Percentiles rank a stretch among this genome's conserved stretches.
Conservation (phyloP, 768 basidiomycete species). For the Auricularia sp. region DNA sequence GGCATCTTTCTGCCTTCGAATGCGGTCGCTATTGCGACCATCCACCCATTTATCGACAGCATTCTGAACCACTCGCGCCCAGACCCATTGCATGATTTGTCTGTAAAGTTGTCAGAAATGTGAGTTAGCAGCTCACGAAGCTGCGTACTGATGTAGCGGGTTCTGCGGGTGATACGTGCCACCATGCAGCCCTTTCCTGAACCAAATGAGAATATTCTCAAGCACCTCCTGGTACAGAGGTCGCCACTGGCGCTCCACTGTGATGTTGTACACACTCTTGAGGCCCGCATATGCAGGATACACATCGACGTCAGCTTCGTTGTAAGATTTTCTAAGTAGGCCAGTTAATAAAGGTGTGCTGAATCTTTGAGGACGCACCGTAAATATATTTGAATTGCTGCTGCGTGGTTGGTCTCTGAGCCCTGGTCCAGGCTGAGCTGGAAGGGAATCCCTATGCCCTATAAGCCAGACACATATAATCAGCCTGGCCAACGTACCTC, state of each 20-base stretch:
- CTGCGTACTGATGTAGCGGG: background rate
- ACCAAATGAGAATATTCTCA: background rate
- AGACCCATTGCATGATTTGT: background rate
- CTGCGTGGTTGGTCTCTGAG: background rate
- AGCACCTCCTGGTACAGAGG: background rate
- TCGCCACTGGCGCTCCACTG: background rate
- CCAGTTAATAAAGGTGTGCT: background rate
- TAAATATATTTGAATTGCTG: background rate
- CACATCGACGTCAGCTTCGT: background rate
- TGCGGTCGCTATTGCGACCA: background rate
- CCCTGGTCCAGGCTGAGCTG: background rate
- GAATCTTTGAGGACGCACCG: background rate
- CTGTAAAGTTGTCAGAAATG: background rate
- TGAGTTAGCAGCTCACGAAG: background rate
- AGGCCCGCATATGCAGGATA: background rate
- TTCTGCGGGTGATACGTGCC: background rate
- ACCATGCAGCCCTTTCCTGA: background rate
- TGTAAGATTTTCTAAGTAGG: background rate
- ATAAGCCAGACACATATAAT: background rate
- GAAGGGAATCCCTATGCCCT: background rate
- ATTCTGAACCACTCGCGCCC: background rate
- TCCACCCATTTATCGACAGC: background rate
- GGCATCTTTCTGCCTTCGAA: background rate
- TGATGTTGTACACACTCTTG: background rate
- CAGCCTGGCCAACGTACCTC: background rate